These are phyloP conservation scores for Mikania micrantha DNA, from an alignment of 129 eudicot genomes.

Conservation along the genomic window DNA sequence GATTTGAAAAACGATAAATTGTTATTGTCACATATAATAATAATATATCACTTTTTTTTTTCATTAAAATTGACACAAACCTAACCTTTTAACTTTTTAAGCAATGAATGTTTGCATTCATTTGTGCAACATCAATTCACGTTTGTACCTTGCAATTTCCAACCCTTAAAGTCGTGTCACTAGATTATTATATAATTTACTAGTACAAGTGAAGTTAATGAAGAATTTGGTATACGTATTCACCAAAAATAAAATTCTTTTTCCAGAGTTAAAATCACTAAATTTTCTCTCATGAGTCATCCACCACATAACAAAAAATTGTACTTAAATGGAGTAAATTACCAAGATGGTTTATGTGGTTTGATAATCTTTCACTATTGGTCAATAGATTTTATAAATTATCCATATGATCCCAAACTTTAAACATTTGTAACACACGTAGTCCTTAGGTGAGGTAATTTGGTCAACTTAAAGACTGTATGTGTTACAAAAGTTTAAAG, in stretches of 20 bases:
- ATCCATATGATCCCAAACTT: too few relatives aligned
- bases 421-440: too few relatives aligned
- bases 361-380: too few relatives aligned
- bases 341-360: too few relatives aligned
- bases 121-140: neutral
- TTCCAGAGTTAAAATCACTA: neutral
- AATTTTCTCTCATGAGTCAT: neutral
- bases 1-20: neutral
- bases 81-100: too few relatives aligned
- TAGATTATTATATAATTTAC: neutral
- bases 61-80: neutral
- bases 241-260: neutral
- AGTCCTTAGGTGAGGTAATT: too few relatives aligned
- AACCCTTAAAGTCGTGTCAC: neutral
- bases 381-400: too few relatives aligned
- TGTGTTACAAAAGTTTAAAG: too few relatives aligned
- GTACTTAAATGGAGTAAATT: too few relatives aligned
- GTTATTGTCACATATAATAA: neutral
- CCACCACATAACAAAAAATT: neutral
- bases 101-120: neutral
- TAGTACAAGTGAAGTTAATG: neutral
- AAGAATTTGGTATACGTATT: neutral
- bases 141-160: neutral
- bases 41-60: too few relatives aligned
- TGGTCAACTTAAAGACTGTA: too few relatives aligned